phyloP scores from a whole-genome alignment of 305 asterid genomes.

The Monarda citriodora region DNA sequence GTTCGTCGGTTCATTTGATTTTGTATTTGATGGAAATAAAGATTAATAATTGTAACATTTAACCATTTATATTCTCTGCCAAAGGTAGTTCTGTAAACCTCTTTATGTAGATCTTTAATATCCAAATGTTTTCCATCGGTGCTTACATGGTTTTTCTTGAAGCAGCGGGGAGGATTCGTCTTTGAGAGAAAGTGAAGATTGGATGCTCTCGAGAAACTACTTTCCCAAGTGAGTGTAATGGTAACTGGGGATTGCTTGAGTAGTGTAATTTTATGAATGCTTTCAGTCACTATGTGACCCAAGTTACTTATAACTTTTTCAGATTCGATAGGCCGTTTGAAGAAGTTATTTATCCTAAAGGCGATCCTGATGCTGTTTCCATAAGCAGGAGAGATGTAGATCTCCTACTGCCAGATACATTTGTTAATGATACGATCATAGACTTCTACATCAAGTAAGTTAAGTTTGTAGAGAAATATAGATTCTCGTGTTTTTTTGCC shows the following conservation, averaged over 20 bases:
- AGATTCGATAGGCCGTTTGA: constrained; percentile 82
- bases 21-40: constrained; percentile 6
- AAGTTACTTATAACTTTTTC: constrained; percentile 32
- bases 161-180: constrained; percentile 53
- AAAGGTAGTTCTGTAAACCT: constrained; percentile 1
- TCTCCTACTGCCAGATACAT: constrained; percentile 87
- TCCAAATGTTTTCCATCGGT: constrained; percentile 26
- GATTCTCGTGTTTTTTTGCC: background rate
- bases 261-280: background rate
- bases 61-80: constrained; percentile 5
- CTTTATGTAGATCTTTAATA: constrained; percentile 8
- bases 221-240: constrained; percentile 75
- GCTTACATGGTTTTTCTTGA: constrained; percentile 32
- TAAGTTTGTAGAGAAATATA: constrained; percentile 43
- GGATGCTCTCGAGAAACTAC: constrained; percentile 40
- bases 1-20: constrained; percentile 16
- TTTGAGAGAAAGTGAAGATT: constrained; percentile 32
- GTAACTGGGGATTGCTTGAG: constrained; percentile 15
- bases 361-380: constrained; percentile 95
- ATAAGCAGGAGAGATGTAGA: constrained; percentile 88
- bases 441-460: constrained; percentile 96
- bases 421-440: constrained; percentile 93
- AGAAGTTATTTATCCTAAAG: constrained; percentile 88
- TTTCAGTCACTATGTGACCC: constrained; percentile 12
- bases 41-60: background rate